Base-by-base conservation (phyloP, 2,329 filamentous ascomycete genomes). In the Waltergamsia citrina region DNA sequence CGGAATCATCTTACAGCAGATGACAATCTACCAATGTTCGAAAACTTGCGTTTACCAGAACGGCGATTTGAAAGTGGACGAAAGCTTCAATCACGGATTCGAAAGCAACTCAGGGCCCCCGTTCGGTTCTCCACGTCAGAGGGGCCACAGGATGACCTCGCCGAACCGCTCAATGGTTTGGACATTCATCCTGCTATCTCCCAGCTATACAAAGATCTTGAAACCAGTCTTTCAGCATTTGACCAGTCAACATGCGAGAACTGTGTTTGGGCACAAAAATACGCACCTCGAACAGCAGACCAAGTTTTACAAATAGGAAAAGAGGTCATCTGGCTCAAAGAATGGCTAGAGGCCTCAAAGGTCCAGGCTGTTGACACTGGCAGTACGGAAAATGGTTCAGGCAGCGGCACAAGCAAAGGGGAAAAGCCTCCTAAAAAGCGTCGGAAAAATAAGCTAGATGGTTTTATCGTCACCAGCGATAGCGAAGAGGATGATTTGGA, bases 191-290 rank as follows among this genome's bases (percentile, higher is more conserved):
- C 78, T 9, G 72, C 75, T 14, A 53, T 92, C 30, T 46, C 53
- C 10, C 63, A 65, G 3, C 60, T 86, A 3, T 84, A 78, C 45
- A 53, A 63, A 3, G 65, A 67, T 0, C 66, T 95, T 21, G 58
- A 66, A 29, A 67, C 64, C 2, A 67, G 67, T 0, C 63, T 88
- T 10, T 88, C 84, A 5, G 78, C 88, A 1, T 95, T 88, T 48
- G 92, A 98, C 52, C 71, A 63, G 41, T 83, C 79, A 7, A 71
- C 69, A 32, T 94, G 83, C 45, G 90, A 96, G 49, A 66, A 64
- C 3, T 59, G 70, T 19, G 59, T 75, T 7, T 98, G 92, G 92
- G 55, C 68, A 3, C 80, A 90, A 26, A 95, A 96, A 49, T 94
- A 96, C 57, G 75, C 83, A 1, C 92, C 92, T 0, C 59, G 55